A percentile compares a stretch with the other conserved stretches of the same genome.
Evolutionary conservation across 1,284 basidiomycete species (phyloP).

Genomic region (Rhodotorula mucilaginosa): DNA sequence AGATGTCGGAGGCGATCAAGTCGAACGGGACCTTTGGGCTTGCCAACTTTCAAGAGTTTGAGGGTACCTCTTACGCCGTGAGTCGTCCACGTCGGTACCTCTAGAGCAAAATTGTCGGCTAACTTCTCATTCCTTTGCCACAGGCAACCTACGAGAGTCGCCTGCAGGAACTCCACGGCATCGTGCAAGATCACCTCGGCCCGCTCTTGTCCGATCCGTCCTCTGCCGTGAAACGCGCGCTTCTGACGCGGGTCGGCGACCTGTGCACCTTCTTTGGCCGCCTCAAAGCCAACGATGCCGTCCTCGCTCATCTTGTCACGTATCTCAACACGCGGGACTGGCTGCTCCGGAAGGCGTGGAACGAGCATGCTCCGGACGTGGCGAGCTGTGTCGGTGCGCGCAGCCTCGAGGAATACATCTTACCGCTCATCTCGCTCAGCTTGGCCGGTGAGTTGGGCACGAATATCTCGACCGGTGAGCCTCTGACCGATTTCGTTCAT

Average conservation of each 20-base stretch:
- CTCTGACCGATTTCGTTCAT: too few relatives aligned
- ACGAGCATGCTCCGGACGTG: conserved; percentile 91
- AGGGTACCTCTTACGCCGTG: conserved; percentile 48
- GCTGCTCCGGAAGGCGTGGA: conserved; percentile 85
- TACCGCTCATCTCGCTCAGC: conserved; percentile 92
- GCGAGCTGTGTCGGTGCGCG: conserved; percentile 84
- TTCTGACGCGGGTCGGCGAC: conserved; percentile 72
- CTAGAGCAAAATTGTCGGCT: too few relatives aligned
- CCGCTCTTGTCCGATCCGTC: conserved; percentile 60
- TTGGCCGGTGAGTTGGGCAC: conserved; percentile 57
- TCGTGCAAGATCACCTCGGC: conserved; percentile 83
- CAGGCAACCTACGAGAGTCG: conserved; percentile 78
- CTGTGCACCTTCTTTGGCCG: conserved; percentile 90
- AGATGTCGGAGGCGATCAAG: conserved; percentile 86
- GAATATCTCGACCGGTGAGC: too few relatives aligned
- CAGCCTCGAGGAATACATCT: conserved; percentile 81
- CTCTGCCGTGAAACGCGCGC: conserved; percentile 57
- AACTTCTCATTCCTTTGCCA: background rate
- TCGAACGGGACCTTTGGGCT: conserved; percentile 72
- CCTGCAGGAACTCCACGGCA: conserved; percentile 77
- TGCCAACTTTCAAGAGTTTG: conserved; percentile 67
- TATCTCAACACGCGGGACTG: conserved; percentile 90
- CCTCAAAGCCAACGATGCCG: conserved; percentile 87
- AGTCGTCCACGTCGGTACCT: background rate
- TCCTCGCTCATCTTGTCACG: conserved; percentile 96